A percentile compares a stretch with the other conserved stretches of the same genome.
phyloP scores from a whole-genome alignment of 2,329 filamentous ascomycete genomes.

The Colletotrichum sp. region DNA sequence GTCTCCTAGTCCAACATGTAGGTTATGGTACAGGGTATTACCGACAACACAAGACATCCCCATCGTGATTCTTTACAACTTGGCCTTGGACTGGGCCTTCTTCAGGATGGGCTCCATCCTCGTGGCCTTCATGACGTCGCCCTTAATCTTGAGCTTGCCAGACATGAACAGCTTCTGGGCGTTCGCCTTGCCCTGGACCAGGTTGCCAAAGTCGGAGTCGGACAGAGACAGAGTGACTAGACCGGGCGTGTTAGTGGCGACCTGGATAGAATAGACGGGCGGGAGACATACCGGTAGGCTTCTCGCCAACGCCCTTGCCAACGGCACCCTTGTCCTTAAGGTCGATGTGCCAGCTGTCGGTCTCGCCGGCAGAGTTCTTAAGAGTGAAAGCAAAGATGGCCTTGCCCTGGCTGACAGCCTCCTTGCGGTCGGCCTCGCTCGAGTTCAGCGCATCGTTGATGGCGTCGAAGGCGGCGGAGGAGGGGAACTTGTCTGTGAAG shows the following conservation, averaged over 20 bases:
- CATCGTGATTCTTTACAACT: constrained; percentile 65
- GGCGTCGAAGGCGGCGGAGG: constrained; percentile 88
- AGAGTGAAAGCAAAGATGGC: constrained; percentile 90
- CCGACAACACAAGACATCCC: background rate
- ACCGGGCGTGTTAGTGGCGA: background rate
- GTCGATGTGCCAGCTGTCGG: constrained; percentile 92
- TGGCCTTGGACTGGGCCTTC: constrained; percentile 84
- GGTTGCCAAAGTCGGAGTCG: constrained; percentile 84
- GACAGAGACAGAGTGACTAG: constrained; percentile 84
- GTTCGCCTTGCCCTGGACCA: constrained; percentile 88
- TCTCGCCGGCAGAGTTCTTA: constrained; percentile 84
- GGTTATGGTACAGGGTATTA: constrained; percentile 23
- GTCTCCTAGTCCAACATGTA: background rate
- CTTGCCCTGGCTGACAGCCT: constrained; percentile 87
- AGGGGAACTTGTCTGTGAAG: constrained; percentile 78
- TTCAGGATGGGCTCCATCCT: constrained; percentile 93
- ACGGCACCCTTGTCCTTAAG: constrained; percentile 89
- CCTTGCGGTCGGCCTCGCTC: constrained; percentile 77
- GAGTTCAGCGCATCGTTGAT: constrained; percentile 76
- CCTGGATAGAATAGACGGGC: too few relatives aligned
- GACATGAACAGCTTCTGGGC: constrained; percentile 96
- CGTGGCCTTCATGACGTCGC: constrained; percentile 97
- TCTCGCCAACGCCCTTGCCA: constrained; percentile 76
- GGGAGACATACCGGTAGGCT: constrained; percentile 76
- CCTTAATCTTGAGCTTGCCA: constrained; percentile 98